Percentiles rank a stretch among this genome's conserved stretches.
Evolutionary conservation across 2,329 filamentous ascomycete species (phyloP).

Genomic region (Ophiosphaerella herpotricha): DNA sequence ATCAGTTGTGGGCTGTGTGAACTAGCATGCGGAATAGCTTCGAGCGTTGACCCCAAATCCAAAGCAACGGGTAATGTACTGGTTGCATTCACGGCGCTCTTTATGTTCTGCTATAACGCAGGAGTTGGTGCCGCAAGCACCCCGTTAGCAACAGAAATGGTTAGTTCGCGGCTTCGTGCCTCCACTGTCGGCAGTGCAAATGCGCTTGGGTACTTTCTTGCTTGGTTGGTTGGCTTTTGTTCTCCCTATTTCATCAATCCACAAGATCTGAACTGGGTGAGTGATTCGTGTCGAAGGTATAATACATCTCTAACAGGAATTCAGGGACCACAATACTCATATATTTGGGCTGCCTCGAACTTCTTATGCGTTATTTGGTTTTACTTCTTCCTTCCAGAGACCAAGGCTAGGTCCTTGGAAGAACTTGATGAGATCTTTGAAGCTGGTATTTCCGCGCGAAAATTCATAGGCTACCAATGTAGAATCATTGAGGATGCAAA

Average conservation of each 20-base stretch:
- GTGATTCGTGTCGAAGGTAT: constrained; percentile 17
- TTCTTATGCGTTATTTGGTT: constrained; percentile 60
- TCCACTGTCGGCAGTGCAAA: constrained; percentile 44
- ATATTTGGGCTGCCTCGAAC: constrained; percentile 35
- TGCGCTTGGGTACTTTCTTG: constrained; percentile 41
- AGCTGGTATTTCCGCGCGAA: constrained; percentile 21
- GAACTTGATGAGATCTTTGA: constrained; percentile 38
- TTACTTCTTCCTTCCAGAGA: constrained; percentile 64
- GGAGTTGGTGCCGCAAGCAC: constrained; percentile 40
- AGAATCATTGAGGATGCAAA: constrained; percentile 27
- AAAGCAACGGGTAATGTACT: constrained; percentile 29
- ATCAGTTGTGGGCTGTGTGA: constrained; percentile 52
- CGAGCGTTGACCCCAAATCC: constrained; percentile 28
- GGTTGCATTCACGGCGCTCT: constrained; percentile 43
- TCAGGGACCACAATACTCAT: constrained; percentile 28
- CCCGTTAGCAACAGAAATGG: constrained; percentile 37
- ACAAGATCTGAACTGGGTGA: constrained; percentile 42
- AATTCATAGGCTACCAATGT: constrained; percentile 27
- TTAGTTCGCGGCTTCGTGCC: constrained; percentile 40
- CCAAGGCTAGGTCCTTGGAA: constrained; percentile 29
- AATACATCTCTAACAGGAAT: neutral
- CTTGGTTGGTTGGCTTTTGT: constrained; percentile 44
- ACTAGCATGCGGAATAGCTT: constrained; percentile 51
- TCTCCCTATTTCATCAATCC: constrained; percentile 50
- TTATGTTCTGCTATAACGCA: constrained; percentile 44